Conservation (phyloP, 2,329 filamentous ascomycete species). For the Pyricularia pennisetigena region DNA sequence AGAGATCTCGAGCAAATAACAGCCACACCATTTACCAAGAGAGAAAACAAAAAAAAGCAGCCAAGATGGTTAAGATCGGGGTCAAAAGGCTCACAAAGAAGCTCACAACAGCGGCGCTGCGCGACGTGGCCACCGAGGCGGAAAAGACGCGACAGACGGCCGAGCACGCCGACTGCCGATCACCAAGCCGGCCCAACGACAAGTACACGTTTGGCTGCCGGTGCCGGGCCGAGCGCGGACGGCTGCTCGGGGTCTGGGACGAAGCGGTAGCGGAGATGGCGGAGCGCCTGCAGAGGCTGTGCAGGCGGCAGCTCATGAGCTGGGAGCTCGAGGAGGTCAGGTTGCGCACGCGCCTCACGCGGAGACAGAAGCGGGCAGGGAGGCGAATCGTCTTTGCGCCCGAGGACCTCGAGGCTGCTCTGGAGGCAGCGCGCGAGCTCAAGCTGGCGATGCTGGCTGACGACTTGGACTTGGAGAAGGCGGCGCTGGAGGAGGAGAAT, state of each 20-base stretch:
- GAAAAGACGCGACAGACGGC: not conserved
- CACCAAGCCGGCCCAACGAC: not conserved
- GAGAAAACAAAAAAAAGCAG: not conserved
- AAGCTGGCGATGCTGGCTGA: not conserved
- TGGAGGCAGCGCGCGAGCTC: not conserved
- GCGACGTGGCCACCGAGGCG: not conserved
- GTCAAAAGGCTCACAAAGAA: not conserved
- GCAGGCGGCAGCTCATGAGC: not conserved
- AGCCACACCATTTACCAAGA: not conserved
- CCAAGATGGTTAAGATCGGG: not conserved
- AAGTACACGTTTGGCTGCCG: not conserved
- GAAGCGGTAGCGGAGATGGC: not conserved
- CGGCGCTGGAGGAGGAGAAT: not conserved
- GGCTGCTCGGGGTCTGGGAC: not conserved
- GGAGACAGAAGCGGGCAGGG: not conserved
- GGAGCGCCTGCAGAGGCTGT: not conserved
- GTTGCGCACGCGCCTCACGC: not conserved
- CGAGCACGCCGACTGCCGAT: not conserved
- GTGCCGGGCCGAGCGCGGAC: not conserved
- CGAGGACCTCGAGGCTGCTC: not conserved
- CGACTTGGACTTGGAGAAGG: not conserved
- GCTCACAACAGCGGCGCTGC: not conserved
- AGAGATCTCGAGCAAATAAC: not conserved
- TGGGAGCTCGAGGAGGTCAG: not conserved
- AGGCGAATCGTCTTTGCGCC: not conserved